Conservation (phyloP, 148 eudicot genomes). For the Fallopia convolvulus region DNA sequence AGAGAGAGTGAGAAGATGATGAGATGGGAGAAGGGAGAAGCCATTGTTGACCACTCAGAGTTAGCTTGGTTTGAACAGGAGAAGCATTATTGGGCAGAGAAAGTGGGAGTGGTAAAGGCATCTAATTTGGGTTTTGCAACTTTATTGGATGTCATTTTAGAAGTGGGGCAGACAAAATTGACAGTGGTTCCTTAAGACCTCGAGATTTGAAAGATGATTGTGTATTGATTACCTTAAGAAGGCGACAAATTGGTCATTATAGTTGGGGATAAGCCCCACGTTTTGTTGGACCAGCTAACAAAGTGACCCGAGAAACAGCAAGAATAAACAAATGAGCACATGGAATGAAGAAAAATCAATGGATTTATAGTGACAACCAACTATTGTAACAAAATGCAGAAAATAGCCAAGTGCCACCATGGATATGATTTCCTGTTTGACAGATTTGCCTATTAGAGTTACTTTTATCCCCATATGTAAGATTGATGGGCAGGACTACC, state of each 20-base stretch:
- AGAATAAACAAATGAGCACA: too few species aligned
- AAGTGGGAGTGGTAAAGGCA: not conserved
- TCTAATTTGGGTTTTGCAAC: not conserved
- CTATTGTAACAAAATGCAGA: too few species aligned
- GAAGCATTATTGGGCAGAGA: not conserved
- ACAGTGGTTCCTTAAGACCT: not conserved
- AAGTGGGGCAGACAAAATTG: not conserved
- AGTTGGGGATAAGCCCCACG: not conserved
- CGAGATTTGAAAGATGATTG: not conserved
- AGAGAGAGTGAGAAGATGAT: conserved; percentile 15
- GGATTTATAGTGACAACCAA: too few species aligned
- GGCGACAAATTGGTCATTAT: not conserved
- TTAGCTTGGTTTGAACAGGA: not conserved
- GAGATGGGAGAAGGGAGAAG: conserved; percentile 11
- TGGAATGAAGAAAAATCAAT: too few species aligned
- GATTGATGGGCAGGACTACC: not conserved
- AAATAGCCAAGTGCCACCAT: too few species aligned
- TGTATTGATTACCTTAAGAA: not conserved
- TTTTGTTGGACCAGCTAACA: not conserved
- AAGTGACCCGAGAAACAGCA: not conserved
- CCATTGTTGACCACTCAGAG: conserved; percentile 1
- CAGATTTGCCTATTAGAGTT: too few species aligned
- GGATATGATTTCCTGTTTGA: too few species aligned
- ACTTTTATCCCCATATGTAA: too few species aligned
- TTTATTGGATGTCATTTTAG: not conserved